These are phyloP conservation scores for Apodospora peruviana DNA, from an alignment of 495 filamentous ascomycete genomes.

Conservation along the genomic window DNA sequence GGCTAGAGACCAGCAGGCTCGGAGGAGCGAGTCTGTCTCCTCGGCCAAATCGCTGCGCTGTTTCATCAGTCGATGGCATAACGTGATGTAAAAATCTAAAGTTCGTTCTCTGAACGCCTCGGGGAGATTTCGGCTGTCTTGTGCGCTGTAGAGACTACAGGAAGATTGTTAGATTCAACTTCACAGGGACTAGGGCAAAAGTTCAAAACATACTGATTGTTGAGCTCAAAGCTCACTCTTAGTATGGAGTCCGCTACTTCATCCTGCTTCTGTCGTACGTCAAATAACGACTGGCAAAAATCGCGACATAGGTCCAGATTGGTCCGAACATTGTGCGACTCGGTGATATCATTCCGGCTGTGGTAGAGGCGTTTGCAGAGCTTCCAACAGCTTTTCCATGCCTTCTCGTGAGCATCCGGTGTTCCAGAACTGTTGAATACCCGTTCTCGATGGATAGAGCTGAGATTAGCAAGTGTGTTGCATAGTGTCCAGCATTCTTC, in stretches of 20 bases:
- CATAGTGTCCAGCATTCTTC: slow-evolving; percentile 92
- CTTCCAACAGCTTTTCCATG: slow-evolving; percentile 90
- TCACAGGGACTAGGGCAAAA: neutral
- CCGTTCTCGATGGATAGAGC: slow-evolving; percentile 74
- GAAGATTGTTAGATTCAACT: slow-evolving; percentile 14
- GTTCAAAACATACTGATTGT: slow-evolving; percentile 60
- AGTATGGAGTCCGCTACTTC: slow-evolving; percentile 78
- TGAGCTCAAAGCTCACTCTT: slow-evolving; percentile 87
- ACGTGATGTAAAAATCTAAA: slow-evolving; percentile 86
- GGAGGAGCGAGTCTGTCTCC: slow-evolving; percentile 76
- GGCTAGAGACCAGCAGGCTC: slow-evolving; percentile 83
- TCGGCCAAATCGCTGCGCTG: slow-evolving; percentile 70
- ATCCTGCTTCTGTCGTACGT: slow-evolving; percentile 68
- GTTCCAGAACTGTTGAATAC: slow-evolving; percentile 66
- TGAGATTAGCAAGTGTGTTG: slow-evolving; percentile 81
- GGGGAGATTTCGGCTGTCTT: slow-evolving; percentile 71
- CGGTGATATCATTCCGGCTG: slow-evolving; percentile 64
- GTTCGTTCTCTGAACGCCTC: slow-evolving; percentile 87
- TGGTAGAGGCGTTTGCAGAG: slow-evolving; percentile 85
- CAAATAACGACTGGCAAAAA: slow-evolving; percentile 86
- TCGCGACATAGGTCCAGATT: slow-evolving; percentile 84
- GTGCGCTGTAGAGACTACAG: slow-evolving; percentile 71
- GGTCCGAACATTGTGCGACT: slow-evolving; percentile 61
- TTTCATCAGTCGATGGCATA: slow-evolving; percentile 92
- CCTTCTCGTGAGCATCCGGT: slow-evolving; percentile 70